These are phyloP conservation scores for Emericellopsis atlantica DNA, from an alignment of 2,329 filamentous ascomycete genomes.

Conservation along the genomic window DNA sequence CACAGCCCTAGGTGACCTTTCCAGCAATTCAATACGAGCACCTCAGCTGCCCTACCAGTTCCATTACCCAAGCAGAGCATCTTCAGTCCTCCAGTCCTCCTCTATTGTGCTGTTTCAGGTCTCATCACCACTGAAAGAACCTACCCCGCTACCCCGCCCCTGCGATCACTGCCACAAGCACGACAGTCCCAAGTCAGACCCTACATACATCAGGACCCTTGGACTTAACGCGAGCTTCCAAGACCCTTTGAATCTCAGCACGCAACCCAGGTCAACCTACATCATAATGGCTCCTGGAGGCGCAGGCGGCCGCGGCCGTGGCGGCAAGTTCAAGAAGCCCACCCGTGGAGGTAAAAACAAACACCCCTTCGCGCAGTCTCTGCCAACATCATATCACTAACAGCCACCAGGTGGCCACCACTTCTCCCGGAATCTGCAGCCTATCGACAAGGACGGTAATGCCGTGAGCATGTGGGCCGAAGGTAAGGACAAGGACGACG, in stretches of 20 bases:
- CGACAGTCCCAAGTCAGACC: too few relatives aligned
- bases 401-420: constrained; percentile 67
- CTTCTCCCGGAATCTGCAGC: constrained; percentile 84
- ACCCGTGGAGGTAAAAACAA: constrained; percentile 65
- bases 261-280: neutral
- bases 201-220: neutral
- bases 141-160: constrained; percentile 25
- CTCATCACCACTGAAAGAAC: neutral
- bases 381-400: neutral
- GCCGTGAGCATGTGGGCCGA: constrained; percentile 79
- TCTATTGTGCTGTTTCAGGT: too few relatives aligned
- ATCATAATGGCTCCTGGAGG: constrained; percentile 31
- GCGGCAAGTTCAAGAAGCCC: constrained; percentile 89
- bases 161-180: constrained; percentile 1
- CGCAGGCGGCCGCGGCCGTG: constrained; percentile 54
- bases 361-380: neutral
- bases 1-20: too few relatives aligned
- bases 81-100: too few relatives aligned
- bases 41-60: too few relatives aligned
- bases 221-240: neutral
- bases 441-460: constrained; percentile 80
- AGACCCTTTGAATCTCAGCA: neutral
- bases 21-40: too few relatives aligned
- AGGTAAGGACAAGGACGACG: constrained; percentile 35
- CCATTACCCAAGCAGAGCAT: too few relatives aligned